Base-by-base conservation (phyloP, 805 yeast species). In the Jamesozyma spencerorum region DNA sequence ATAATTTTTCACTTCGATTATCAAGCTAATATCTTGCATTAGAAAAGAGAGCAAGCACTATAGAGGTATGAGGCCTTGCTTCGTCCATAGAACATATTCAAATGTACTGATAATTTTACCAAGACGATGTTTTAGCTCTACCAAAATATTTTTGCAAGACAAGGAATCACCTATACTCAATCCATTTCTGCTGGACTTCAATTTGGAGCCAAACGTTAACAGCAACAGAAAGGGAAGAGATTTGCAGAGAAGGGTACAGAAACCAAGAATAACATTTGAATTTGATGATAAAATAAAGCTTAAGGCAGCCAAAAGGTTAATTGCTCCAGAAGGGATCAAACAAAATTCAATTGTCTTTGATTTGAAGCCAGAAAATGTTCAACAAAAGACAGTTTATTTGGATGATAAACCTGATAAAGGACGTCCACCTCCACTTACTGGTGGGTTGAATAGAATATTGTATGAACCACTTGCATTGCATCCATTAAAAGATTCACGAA, bases 401-500 rank as follows among this genome's bases (percentile, higher is more conserved):
- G 31, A 41, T 28, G 49, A 44, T 17, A 4, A 14, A 10, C 13
- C 17, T 14, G 40, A 37, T 3, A 34, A 29, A 13, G 36, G 37
- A 2, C 39, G 43, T 14, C 59, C 63, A 10, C 88, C 95, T 0
- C 54, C 48, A 14, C 62, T 90, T 30, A 72, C 77, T 8, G 86
- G 83, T 51, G 73, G 72, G 37, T 68, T 92, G 15, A 81, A 82
- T 29, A 64, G 82, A 32, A 87, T 82, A 0, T 62, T 90, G 11
- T 85, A 82, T 56, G 78, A 81, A 24, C 95, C 95, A 0, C 41
- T 55, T 57, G 94, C 73, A 0, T 80, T 85, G 2, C 95, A 87
- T 49, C 79, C 73, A 44, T 59, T 84, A 26, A 77, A 76, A 53
- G 96, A 88, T 60, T 80, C 87, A 15, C 68, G 96, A 44, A 76